Conservation (phyloP, 345 rosid species). For the Boechera stricta region DNA sequence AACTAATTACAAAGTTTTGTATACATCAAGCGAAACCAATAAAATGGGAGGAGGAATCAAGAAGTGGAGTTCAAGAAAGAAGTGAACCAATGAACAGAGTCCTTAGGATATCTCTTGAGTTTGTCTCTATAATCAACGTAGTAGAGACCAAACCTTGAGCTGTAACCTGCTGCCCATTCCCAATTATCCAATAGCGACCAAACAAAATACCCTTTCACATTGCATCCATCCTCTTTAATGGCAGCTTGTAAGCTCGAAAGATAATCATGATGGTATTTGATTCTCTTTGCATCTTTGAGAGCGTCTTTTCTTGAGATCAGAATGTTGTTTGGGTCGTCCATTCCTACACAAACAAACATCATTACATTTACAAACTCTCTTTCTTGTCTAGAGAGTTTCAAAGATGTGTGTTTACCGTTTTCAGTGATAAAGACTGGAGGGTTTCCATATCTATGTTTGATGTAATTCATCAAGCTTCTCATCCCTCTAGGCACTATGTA, state of each 20-base stretch:
- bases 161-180: constrained; percentile 95
- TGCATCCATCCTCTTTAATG: constrained; percentile 94
- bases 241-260: constrained; percentile 78
- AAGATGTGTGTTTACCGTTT: constrained; percentile 49
- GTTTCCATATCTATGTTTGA: constrained; percentile 57
- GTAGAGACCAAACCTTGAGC: constrained; percentile 91
- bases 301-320: constrained; percentile 60
- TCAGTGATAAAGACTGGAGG: constrained; percentile 59
- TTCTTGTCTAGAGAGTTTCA: background rate
- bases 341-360: constrained; percentile 58
- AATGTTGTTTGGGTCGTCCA: constrained; percentile 76
- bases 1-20: background rate
- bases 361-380: constrained; percentile 2
- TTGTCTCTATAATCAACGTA: constrained; percentile 84
- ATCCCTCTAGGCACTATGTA: constrained; percentile 66
- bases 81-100: constrained; percentile 93
- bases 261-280: constrained; percentile 82
- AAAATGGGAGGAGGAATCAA: background rate
- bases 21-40: background rate
- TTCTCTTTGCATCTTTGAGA: constrained; percentile 78
- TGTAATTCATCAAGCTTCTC: constrained; percentile 65
- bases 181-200: constrained; percentile 95
- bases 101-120: constrained; percentile 86
- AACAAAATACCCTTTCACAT: constrained; percentile 89
- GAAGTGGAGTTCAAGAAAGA: constrained; percentile 64